Evolutionary conservation across 352 stramenopile genomes (phyloP), one percentile per base, ranked within the genome.

Genomic region (Globisporangium radiosum): DNA sequence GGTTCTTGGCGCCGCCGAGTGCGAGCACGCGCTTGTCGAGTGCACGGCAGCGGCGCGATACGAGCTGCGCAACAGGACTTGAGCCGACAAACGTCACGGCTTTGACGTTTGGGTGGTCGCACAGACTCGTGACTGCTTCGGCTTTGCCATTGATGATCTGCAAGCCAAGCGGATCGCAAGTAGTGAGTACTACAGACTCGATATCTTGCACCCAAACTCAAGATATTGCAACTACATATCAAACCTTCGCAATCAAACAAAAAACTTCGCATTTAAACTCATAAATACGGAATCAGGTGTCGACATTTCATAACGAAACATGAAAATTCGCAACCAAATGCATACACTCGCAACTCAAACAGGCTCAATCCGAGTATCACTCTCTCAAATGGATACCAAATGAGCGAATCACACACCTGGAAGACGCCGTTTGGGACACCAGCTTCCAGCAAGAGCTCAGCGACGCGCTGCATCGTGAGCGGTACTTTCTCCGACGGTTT

Each of bases 401-500:
- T 45, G 42, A 25, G 15, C 45, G 25, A 2, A 4, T 36, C 17
- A 25, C 52, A 0, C 65, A 87, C 78, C 71, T 94, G 95, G 60
- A 99, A 97, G 0, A 99, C 95, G 19, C 96, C 97, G 25, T 70
- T 70, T 7, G 97, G 96, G 37, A 99, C 82, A 36, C 96, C 96
- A 7, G 96, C 94, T 66, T 98, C 59, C 38, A 95, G 57, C 37
- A 98, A 66, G 25, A 98, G 69, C 63, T 92, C 71, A 0, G 85
- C 85, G 7, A 98, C 83, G 14, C 81, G 79, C 7, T 78, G 68
- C 92, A 98, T 98, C 0, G 95, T 98, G 36, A 98, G 50, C 6
- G 96, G 96, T 45, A 93, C 81, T 72, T 99, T 99, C 69, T 99
- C 96, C 9, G 85, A 98, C 2, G 97, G 97, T 73, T 99, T 99